Evolutionary conservation across 2,329 filamentous ascomycete species (phyloP).

Genomic region (Beauveria medogensis): DNA sequence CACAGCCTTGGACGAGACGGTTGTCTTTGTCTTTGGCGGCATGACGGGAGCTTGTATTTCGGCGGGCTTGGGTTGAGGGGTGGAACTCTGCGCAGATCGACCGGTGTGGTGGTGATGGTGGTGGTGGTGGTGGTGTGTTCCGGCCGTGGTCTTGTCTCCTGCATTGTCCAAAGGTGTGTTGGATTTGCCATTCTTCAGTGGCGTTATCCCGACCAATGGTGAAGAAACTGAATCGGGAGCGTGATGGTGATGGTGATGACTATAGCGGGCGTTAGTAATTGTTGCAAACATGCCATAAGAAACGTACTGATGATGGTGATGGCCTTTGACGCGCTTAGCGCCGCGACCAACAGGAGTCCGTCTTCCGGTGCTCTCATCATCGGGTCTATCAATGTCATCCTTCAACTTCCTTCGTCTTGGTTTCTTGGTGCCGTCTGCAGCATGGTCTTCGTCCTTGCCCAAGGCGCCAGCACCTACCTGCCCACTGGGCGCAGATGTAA

Average conservation of each 20-base stretch:
- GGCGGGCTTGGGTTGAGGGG: constrained; percentile 13
- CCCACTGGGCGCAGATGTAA: constrained; percentile 30
- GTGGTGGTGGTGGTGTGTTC: constrained; percentile 40
- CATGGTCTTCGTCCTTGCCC: constrained; percentile 46
- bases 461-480: constrained; percentile 39
- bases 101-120: constrained; percentile 35
- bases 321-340: constrained; percentile 60
- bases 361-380: constrained; percentile 58
- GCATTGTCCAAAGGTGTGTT: constrained; percentile 37
- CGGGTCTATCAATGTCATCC: constrained; percentile 62
- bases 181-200: constrained; percentile 44
- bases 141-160: constrained; percentile 31
- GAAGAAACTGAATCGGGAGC: constrained; percentile 37
- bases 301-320: constrained; percentile 61
- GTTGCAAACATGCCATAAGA: background rate
- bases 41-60: constrained; percentile 22
- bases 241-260: constrained; percentile 52
- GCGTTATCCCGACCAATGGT: constrained; percentile 32
- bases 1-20: constrained; percentile 61
- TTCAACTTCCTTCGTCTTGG: constrained; percentile 63
- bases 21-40: constrained; percentile 55
- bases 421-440: constrained; percentile 38
- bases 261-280: constrained; percentile 18
- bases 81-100: constrained; percentile 19
- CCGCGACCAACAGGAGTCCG: constrained; percentile 48